Evolutionary conservation across 345 rosid species (phyloP).

Genomic region (Camelina neglecta): DNA sequence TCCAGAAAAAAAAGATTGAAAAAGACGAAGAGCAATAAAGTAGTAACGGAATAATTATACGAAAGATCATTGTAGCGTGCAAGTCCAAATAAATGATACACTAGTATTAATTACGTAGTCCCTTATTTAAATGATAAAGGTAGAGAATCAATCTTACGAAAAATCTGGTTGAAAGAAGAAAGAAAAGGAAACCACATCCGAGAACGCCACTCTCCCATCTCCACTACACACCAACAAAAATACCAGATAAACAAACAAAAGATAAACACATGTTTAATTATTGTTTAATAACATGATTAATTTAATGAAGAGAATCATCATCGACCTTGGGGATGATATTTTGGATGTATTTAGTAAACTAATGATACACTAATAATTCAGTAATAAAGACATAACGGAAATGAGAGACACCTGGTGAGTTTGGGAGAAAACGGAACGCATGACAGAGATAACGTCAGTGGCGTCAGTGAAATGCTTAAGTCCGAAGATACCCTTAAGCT

Average conservation of each 20-base stretch:
- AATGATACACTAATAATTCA: background rate
- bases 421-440: constrained; percentile 82
- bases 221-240: constrained; percentile 63
- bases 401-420: constrained; percentile 60
- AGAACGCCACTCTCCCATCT: constrained; percentile 93
- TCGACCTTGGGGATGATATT: constrained; percentile 17
- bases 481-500: constrained; percentile 89
- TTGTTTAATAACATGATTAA: background rate
- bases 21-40: constrained; percentile 8
- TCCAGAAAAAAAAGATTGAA: constrained; percentile 1
- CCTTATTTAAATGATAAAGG: background rate
- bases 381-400: background rate
- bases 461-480: constrained; percentile 75
- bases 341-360: constrained; percentile 21
- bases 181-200: constrained; percentile 86
- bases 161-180: constrained; percentile 72
- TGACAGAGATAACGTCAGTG: constrained; percentile 79
- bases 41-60: background rate
- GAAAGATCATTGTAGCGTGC: constrained; percentile 27
- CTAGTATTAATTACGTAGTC: background rate
- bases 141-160: constrained; percentile 56
- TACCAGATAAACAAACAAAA: background rate
- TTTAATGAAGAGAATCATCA: background rate
- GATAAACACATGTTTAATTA: constrained; percentile 22
- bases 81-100: background rate